Percentiles rank a stretch among this genome's conserved stretches.
These are phyloP conservation scores for Scenedesmus sp. DNA, from an alignment of 163 green algal species.

Conservation along the genomic window DNA sequence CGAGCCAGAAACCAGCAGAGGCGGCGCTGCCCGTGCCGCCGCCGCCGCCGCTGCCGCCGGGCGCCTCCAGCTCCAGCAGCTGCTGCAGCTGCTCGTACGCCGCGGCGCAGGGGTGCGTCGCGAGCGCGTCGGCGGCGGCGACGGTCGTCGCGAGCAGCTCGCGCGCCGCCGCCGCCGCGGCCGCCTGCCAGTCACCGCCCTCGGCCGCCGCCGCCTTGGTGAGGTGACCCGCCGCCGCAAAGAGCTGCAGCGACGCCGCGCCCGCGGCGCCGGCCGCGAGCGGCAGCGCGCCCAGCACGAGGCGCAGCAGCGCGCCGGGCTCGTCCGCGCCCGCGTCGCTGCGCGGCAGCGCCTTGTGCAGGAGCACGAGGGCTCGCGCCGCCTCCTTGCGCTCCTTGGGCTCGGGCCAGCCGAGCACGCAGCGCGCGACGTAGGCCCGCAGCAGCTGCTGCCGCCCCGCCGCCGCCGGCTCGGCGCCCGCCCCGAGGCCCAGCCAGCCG, in stretches of 20 bases:
- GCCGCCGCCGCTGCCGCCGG: conserved; percentile 28
- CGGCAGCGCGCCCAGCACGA: not conserved
- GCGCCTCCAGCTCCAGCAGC: conserved; percentile 2
- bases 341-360: conserved; percentile 6
- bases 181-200: not conserved
- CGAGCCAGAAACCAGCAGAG: conserved; percentile 14
- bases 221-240: conserved; percentile 16
- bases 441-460: conserved; percentile 8
- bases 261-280: not conserved
- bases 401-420: conserved; percentile 37
- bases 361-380: conserved; percentile 21
- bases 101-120: conserved; percentile 3
- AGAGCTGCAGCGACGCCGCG: conserved; percentile 33
- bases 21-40: not conserved
- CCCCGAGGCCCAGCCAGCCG: not conserved
- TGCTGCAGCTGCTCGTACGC: conserved; percentile 35
- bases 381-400: conserved; percentile 19
- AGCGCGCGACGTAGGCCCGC: not conserved
- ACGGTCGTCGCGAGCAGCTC: not conserved
- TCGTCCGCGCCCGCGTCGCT: not conserved
- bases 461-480: not conserved
- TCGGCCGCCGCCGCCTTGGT: not conserved
- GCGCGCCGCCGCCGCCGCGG: not conserved
- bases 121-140: not conserved
- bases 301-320: conserved; percentile 8